Conservation (phyloP, 2,329 filamentous ascomycete species). For the Pseudogymnoascus sp. region DNA sequence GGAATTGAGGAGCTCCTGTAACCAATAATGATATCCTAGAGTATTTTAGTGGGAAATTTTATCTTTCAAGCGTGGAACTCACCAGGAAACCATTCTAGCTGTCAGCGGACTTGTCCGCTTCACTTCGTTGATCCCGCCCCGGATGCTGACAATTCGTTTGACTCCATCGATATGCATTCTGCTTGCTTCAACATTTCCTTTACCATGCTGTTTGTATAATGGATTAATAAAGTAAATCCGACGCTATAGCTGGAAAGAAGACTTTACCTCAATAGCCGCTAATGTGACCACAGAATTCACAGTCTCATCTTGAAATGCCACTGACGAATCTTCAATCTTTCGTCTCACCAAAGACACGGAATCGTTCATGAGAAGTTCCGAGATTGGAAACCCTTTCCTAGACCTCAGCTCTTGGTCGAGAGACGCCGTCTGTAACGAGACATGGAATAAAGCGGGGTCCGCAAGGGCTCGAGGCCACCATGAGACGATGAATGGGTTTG, state of each 20-base stretch:
- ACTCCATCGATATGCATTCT: constrained; percentile 43
- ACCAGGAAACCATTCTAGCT: constrained; percentile 29
- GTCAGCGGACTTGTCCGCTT: constrained; percentile 43
- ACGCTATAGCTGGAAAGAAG: not conserved
- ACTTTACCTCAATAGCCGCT: constrained; percentile 46
- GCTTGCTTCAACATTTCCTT: constrained; percentile 38
- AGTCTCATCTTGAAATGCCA: constrained; percentile 46
- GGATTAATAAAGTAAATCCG: constrained; percentile 10
- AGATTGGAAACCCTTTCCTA: constrained; percentile 43
- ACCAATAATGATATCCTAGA: constrained; percentile 50
- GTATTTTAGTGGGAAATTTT: constrained; percentile 5
- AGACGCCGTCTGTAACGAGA: constrained; percentile 50
- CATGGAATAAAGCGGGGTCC: constrained; percentile 49
- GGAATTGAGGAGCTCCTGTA: constrained; percentile 44
- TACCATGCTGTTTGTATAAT: constrained; percentile 36
- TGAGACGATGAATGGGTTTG: constrained; percentile 50
- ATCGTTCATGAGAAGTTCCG: constrained; percentile 48
- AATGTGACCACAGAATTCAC: constrained; percentile 50
- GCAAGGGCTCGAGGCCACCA: constrained; percentile 52
- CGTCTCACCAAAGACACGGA: constrained; percentile 44
- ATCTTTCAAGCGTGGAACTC: not conserved
- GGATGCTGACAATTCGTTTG: constrained; percentile 39
- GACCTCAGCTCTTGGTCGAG: constrained; percentile 45
- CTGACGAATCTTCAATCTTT: constrained; percentile 37
- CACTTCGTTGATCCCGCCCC: constrained; percentile 42